phyloP scores from a whole-genome alignment of 2,329 filamentous ascomycete genomes.

The Claviceps digitariae region DNA sequence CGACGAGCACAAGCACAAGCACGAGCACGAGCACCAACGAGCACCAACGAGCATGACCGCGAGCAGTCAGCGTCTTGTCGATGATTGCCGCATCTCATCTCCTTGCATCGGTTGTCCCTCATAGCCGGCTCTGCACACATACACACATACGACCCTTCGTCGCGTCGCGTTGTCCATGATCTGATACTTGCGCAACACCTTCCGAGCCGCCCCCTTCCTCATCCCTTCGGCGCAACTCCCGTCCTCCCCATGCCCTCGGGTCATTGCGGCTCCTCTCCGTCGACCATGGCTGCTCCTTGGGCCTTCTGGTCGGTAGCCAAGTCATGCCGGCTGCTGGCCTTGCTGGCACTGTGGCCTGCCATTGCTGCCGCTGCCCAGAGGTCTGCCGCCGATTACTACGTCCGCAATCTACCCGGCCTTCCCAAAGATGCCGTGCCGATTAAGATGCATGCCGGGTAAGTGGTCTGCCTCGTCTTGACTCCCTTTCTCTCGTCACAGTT shows the following conservation, averaged over 20 bases:
- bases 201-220: not conserved
- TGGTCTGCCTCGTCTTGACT: constrained; percentile 5
- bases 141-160: not conserved
- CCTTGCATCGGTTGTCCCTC: not conserved
- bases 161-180: not conserved
- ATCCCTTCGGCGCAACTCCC: not conserved
- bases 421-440: constrained; percentile 58
- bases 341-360: constrained; percentile 29
- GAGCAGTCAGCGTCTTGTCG: not conserved
- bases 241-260: not conserved
- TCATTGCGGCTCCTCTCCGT: not conserved
- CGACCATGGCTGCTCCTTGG: constrained; percentile 3
- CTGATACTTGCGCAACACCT: not conserved
- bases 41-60: not conserved
- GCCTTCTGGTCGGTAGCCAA: not conserved
- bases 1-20: not conserved
- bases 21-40: not conserved
- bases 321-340: constrained; percentile 13
- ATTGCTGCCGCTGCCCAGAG: constrained; percentile 17
- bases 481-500: not conserved
- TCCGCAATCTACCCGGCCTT: constrained; percentile 71
- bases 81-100: not conserved
- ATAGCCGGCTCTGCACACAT: not conserved
- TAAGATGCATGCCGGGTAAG: constrained; percentile 98
- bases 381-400: constrained; percentile 67